These are phyloP conservation scores for Suillus americanus DNA, from an alignment of 768 basidiomycete species.

Conservation along the genomic window DNA sequence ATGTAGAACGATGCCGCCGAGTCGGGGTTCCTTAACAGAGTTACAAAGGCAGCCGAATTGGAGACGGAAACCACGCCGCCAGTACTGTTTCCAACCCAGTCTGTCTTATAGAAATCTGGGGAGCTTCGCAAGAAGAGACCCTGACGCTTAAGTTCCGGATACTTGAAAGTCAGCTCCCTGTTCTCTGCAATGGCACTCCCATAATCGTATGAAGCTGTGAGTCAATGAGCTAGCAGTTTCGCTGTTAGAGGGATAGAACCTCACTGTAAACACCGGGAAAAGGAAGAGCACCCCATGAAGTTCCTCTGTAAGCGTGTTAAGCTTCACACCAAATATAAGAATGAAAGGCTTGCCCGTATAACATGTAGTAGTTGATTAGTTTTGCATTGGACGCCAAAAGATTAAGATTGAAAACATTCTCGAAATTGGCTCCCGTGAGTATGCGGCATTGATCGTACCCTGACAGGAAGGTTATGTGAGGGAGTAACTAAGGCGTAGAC, in stretches of 20 bases:
- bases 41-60: constrained; percentile 57
- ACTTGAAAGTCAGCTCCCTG: constrained; percentile 65
- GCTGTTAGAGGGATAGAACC: constrained; percentile 12
- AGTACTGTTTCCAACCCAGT: constrained; percentile 65
- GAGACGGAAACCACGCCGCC: constrained; percentile 43
- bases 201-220: constrained; percentile 71
- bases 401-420: constrained; percentile 76
- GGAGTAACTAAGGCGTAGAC: neutral
- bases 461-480: constrained; percentile 20
- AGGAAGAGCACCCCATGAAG: constrained; percentile 82
- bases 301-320: constrained; percentile 51
- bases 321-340: neutral
- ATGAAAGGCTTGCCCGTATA: constrained; percentile 56
- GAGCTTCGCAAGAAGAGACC: constrained; percentile 78
- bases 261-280: constrained; percentile 71
- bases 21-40: constrained; percentile 68
- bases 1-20: constrained; percentile 67
- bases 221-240: constrained; percentile 2
- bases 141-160: constrained; percentile 75
- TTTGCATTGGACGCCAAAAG: constrained; percentile 84
- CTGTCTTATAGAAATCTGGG: constrained; percentile 77
- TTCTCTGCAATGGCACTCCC: constrained; percentile 70
- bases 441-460: constrained; percentile 64
- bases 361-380: constrained; percentile 83
- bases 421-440: constrained; percentile 71